Evolutionary conservation across 768 basidiomycete species (phyloP).

Genomic region (Psilocybe tampanensis): DNA sequence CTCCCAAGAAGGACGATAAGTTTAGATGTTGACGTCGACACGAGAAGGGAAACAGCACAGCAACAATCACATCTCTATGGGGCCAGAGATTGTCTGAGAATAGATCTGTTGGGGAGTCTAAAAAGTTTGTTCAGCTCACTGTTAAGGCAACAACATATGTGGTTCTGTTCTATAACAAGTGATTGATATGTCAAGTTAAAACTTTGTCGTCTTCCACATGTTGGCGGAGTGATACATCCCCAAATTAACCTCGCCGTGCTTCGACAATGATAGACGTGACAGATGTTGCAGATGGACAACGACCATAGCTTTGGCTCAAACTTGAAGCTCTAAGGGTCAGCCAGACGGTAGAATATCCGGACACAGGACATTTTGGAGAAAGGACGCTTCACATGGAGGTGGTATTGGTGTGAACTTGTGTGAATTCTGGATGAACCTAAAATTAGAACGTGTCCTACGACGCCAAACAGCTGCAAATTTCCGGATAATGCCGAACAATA

Average conservation of each 20-base stretch:
- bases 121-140: no score
- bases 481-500: slow-evolving; percentile 19
- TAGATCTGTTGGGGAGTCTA: not conserved
- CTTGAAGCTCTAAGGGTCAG: no score
- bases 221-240: not conserved
- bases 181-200: slow-evolving; percentile 18
- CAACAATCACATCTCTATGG: slow-evolving; percentile 7
- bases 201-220: not conserved
- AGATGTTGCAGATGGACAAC: no score
- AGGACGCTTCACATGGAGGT: no score
- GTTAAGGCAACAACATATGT: not conserved
- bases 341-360: no score
- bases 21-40: not conserved
- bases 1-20: not conserved
- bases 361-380: no score
- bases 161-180: not conserved
- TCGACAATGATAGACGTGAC: no score
- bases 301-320: no score
- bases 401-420: no score
- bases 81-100: not conserved
- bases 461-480: slow-evolving; percentile 18
- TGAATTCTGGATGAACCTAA: no score
- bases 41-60: not conserved
- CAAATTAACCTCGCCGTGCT: not conserved
- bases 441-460: slow-evolving; percentile 1